Base-by-base conservation (phyloP, 2,329 filamentous ascomycete species). In the Pseudocercospora pini-densiflorae region DNA sequence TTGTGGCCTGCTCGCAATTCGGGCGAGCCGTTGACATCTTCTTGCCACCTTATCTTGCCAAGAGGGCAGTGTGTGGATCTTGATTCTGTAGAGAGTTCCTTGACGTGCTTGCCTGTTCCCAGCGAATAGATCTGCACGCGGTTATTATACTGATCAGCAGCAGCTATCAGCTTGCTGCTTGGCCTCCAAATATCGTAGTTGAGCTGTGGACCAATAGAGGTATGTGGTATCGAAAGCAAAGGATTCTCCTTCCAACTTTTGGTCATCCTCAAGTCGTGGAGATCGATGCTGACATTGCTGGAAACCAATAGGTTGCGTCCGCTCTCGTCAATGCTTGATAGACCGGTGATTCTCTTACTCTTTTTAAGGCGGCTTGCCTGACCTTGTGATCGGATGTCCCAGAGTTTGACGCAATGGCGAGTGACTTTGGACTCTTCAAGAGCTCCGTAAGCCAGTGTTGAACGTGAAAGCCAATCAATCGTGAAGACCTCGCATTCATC, bases 91-190 rank as follows among this genome's bases (percentile, higher is more conserved):
- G 6, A 27, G 23, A 74, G 40, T 5, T 70, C 69, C 31, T 58
- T 67, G 40, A 75, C 16, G 36, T 57, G 51, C 47, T 51, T 63
- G 16, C 73, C 72, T 2, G 65, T 65, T 0, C 66, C 63, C 9
- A 75, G 54, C 21, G 71, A 73, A 47, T 73, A 72, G n/a, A 69
- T 59, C 58, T 73, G 69, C 1, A 76, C 49, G 40, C 40, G 1
- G 14, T 68, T 63, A 58, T 71, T 68, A 40, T 66, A 49, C 29
- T 61, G 53, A 59, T 74, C 72, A 6, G 68, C 49, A 9, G 73
- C 73, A 16, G 73, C 71, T 8, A 75, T 43, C 14, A 72, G 21
- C 23, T 65, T 60, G 10, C 59, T 62, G 21, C 61, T 40, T 14
- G 58, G 36, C 2, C 24, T 62, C 19, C 45, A 21, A 3, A 65